Base-by-base conservation (phyloP, 257 asterid genomes). In the Forsythia suspensa region DNA sequence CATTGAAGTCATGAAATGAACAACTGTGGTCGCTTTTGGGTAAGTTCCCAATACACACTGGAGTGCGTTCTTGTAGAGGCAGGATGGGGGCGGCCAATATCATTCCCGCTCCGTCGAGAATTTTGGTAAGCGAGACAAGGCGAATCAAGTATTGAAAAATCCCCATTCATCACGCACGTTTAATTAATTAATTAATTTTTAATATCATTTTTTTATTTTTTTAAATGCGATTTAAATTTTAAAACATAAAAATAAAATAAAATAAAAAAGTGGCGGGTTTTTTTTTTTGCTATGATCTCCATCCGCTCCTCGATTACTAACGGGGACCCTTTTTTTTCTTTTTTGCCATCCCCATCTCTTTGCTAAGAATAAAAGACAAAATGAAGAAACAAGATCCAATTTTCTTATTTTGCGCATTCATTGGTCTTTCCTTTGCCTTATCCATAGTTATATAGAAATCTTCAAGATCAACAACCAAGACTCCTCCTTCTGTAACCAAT, bases 401-500 rank as follows among this genome's bases (percentile, higher is more conserved):
- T 80, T 92, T 98, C 98, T 94, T 96, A 83, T 84, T 91, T 84
- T 94, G 98, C 24, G 97, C 98, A 85, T 51, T 92, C 88, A 98
- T 90, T 76, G 98, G 94, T 82, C 97, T 86, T 89, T 96, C 95
- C 82, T 96, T 87, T 71, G 99, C 99, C 80, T 87, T 87, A 73
- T 86, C 84, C 99, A 94, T 92, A 77, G 95, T 94, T 29, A 21
- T 68, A 74, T 92, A 78, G 83, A 91, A 96, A 38, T 90, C 99
- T 61, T 87, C 91, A 70, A 85, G 86, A 76, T 96, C 98, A 79
- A 96, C 99, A 24, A 91, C 70, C 88, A 96, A 73, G 61, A 96
- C 95, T 84, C 94, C 87, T 89, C 94, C 99, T 84, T 94, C 99
- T 21, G 98, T 98, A 98, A 96, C 94, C 76, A 96, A 82, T 96